Evolutionary conservation across 495 filamentous ascomycete genomes (phyloP).

Genomic region (Xylaria bambusicola): DNA sequence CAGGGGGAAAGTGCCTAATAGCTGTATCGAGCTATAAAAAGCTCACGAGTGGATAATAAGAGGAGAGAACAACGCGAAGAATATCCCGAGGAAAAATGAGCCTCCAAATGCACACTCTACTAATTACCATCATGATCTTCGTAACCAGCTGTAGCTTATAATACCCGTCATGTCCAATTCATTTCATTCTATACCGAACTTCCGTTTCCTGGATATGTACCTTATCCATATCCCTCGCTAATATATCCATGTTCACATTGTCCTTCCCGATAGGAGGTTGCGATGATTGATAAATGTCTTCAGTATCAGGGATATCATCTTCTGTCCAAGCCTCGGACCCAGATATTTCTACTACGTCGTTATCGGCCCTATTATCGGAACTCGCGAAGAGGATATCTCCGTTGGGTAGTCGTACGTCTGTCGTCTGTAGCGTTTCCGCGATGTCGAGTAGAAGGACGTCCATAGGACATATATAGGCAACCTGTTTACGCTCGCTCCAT

Average conservation of each 20-base stretch:
- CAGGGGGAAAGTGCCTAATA: too few species aligned
- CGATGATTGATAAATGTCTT: slow-evolving; percentile 15
- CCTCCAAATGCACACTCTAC: too few species aligned
- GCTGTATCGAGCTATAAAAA: too few species aligned
- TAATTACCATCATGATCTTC: neutral
- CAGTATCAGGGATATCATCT: slow-evolving; percentile 21
- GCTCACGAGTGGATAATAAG: neutral
- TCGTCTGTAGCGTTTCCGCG: slow-evolving; percentile 66
- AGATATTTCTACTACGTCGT: slow-evolving; percentile 28
- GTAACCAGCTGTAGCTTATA: neutral
- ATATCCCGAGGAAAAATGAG: neutral
- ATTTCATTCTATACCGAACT: slow-evolving; percentile 18
- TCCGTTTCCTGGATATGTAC: slow-evolving; percentile 24
- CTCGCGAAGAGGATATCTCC: slow-evolving; percentile 30
- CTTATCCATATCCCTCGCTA: slow-evolving; percentile 28
- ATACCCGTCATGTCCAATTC: slow-evolving; percentile 8
- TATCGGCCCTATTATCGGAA: neutral
- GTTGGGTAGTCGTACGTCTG: slow-evolving; percentile 55
- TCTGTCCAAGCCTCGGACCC: slow-evolving; percentile 21
- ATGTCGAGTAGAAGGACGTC: slow-evolving; percentile 87
- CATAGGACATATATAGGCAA: slow-evolving; percentile 93
- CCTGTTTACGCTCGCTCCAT: slow-evolving; percentile 71
- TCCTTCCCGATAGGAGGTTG: slow-evolving; percentile 3
- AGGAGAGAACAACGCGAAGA: neutral
- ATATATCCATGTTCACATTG: neutral